Evolutionary conservation across 352 stramenopile genomes (phyloP).

Genomic region (Thalassiosira sp.): DNA sequence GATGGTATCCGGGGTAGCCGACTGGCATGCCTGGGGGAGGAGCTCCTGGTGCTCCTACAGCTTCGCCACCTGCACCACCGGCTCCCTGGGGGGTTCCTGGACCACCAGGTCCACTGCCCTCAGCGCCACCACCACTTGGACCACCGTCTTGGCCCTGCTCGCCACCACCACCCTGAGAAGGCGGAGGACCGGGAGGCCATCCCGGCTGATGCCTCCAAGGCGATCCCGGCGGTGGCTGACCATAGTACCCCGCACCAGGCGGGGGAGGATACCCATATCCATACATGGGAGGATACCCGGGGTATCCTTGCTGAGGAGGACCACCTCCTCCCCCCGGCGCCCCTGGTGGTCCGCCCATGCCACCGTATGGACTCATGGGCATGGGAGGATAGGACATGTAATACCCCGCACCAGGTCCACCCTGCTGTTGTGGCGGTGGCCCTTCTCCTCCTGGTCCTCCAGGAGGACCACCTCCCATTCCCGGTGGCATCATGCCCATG

Average conservation of each 20-base stretch:
- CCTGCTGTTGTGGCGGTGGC: neutral
- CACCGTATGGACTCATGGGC: slow-evolving; percentile 10
- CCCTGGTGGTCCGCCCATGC: neutral
- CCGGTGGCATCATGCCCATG: neutral
- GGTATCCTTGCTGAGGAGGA: neutral
- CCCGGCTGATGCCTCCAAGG: slow-evolving; percentile 10
- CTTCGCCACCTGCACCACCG: no score
- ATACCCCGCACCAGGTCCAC: neutral
- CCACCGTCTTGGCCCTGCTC: no score
- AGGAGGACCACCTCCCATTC: neutral
- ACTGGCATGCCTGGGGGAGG: slow-evolving; percentile 11
- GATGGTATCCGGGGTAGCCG: slow-evolving; percentile 22
- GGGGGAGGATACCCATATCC: slow-evolving; percentile 21
- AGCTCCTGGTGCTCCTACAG: no score
- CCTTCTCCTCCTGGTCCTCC: no score
- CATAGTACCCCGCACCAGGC: no score
- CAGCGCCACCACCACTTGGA: no score
- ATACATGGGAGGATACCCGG: neutral
- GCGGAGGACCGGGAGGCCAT: neutral
- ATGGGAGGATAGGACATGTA: neutral
- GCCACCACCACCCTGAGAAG: neutral
- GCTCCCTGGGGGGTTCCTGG: neutral
- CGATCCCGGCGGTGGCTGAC: slow-evolving; percentile 10
- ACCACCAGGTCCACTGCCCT: no score
- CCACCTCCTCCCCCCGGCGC: neutral